Conservation (phyloP, 331 rosid genomes). For the Rhamnella rubrinervis region DNA sequence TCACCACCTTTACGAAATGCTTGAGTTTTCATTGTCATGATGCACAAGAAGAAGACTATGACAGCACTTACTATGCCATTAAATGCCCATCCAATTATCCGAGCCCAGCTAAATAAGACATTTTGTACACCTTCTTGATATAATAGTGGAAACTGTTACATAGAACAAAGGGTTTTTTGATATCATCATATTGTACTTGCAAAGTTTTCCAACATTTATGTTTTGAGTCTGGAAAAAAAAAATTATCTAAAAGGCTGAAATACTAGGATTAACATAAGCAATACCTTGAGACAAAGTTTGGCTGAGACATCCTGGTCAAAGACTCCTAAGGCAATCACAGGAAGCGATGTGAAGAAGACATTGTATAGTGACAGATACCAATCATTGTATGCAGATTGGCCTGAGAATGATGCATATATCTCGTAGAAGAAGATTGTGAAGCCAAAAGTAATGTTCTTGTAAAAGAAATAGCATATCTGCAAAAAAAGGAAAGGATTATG, state of each 20-base stretch:
- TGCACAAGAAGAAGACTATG: slow-evolving; percentile 76
- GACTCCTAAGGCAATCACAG: slow-evolving; percentile 94
- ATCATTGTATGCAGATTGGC: slow-evolving; percentile 87
- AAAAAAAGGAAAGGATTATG: slow-evolving; percentile 22
- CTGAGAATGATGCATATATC: slow-evolving; percentile 80
- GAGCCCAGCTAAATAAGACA: slow-evolving; percentile 72
- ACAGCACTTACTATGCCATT: slow-evolving; percentile 57
- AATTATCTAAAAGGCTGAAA: no score
- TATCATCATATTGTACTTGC: not conserved
- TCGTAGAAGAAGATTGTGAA: slow-evolving; percentile 82
- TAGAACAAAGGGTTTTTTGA: slow-evolving; percentile 22
- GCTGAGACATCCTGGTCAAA: slow-evolving; percentile 90
- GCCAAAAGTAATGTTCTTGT: slow-evolving; percentile 91
- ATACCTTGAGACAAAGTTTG: slow-evolving; percentile 76
- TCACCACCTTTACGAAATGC: slow-evolving; percentile 84
- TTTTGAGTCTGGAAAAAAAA: no score
- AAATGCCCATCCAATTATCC: slow-evolving; percentile 71
- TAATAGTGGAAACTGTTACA: slow-evolving; percentile 75
- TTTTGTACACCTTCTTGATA: slow-evolving; percentile 97
- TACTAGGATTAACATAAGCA: not conserved
- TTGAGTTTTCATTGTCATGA: slow-evolving; percentile 49
- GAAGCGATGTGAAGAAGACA: slow-evolving; percentile 96
- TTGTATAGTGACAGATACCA: slow-evolving; percentile 81
- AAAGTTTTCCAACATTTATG: not conserved
- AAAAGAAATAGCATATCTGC: slow-evolving; percentile 98